phyloP scores from a whole-genome alignment of 352 stramenopile species.

The Pythium graminicola region DNA sequence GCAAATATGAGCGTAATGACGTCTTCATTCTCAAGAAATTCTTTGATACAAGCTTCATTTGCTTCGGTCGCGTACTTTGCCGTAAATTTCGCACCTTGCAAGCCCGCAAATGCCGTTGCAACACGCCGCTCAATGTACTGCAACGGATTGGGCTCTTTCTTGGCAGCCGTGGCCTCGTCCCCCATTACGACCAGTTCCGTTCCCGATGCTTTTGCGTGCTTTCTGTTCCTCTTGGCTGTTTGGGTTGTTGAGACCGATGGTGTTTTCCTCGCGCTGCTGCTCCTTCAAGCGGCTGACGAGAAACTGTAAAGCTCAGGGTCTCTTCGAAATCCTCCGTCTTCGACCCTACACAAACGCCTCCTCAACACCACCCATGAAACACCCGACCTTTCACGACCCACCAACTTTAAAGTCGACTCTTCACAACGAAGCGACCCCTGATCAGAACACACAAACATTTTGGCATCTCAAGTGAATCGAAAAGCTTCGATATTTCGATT shows the following conservation, averaged over 20 bases:
- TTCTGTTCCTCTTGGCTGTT: not conserved
- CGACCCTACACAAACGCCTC: not conserved
- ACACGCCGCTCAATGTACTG: conserved; percentile 84
- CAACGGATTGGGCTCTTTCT: conserved; percentile 67
- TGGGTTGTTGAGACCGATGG: not conserved
- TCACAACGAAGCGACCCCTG: not conserved
- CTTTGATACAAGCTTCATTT: conserved; percentile 79
- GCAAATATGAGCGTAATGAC: conserved; percentile 86
- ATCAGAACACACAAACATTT: not conserved
- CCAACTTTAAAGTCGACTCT: not conserved
- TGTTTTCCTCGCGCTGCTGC: conserved; percentile 5
- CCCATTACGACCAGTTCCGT: conserved; percentile 29
- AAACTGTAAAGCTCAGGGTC: not conserved
- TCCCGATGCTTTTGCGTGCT: not conserved
- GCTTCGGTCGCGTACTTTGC: conserved; percentile 77
- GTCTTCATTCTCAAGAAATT: conserved; percentile 86
- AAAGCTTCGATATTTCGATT: not conserved
- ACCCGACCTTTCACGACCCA: not conserved
- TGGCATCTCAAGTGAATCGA: no score
- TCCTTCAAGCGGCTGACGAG: conserved; percentile 10
- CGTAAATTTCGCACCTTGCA: conserved; percentile 66
- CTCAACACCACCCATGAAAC: not conserved
- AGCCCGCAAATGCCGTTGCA: conserved; percentile 49
- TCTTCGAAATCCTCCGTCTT: not conserved
- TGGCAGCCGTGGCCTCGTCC: conserved; percentile 38